phyloP scores from a whole-genome alignment of 208 protist genomes.

The Herpetomonas samuelpessoai region DNA sequence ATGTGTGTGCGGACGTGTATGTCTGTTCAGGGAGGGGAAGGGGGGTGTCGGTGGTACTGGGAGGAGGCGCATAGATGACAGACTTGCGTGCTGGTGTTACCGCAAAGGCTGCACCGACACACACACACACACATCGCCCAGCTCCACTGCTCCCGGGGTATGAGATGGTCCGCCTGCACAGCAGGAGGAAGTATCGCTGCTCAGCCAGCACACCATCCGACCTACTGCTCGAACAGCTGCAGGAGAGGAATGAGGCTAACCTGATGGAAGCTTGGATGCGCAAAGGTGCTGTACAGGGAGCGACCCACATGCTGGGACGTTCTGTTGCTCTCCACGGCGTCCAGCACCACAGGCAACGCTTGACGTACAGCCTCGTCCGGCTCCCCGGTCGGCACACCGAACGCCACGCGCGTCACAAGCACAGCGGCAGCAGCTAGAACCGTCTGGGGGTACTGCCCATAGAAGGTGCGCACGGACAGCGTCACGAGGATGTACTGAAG shows the following conservation, averaged over 20 bases:
- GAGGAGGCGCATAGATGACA: no score
- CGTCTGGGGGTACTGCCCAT: conserved; percentile 46
- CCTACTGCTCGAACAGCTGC: conserved; percentile 1
- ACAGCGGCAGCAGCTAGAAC: conserved; percentile 61
- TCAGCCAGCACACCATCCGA: no score
- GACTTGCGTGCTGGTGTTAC: no score
- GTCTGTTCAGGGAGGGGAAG: no score
- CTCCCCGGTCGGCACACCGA: conserved; percentile 30
- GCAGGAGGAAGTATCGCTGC: no score
- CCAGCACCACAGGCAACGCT: conserved; percentile 36
- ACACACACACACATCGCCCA: no score
- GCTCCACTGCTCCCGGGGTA: no score
- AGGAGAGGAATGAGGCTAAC: conserved; percentile 36
- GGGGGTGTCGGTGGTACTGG: no score
- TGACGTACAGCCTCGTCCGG: conserved; percentile 34
- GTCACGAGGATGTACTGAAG: conserved; percentile 58
- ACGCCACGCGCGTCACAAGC: conserved; percentile 51
- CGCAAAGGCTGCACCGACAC: no score
- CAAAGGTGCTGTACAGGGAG: conserved; percentile 44
- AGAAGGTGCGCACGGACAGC: conserved; percentile 52
- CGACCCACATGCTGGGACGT: conserved; percentile 18
- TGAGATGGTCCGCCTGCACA: no score
- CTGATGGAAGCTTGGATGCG: conserved; percentile 22
- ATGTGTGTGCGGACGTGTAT: no score
- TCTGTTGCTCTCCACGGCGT: conserved; percentile 23